Percentiles rank a stretch among this genome's conserved stretches.
phyloP scores from a whole-genome alignment of 768 basidiomycete species.

The Phylloporus sp. region DNA sequence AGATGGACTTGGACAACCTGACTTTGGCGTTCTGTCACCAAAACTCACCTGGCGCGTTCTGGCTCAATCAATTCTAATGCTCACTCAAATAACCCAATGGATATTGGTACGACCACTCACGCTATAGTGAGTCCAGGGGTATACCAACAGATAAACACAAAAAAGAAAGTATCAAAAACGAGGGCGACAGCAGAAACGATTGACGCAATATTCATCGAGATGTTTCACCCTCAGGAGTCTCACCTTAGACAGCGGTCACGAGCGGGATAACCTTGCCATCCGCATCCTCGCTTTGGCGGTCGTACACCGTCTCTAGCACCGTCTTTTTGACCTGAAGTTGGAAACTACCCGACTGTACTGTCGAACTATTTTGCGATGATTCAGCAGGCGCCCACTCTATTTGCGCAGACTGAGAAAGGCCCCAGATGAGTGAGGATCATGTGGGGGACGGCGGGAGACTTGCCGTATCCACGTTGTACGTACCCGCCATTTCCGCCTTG shows the following conservation, averaged over 20 bases:
- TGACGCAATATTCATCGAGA: neutral
- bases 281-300: neutral
- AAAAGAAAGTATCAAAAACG: neutral
- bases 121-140: neutral
- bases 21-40: too few relatives aligned
- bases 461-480: conserved; percentile 27
- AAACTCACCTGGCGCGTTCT: too few relatives aligned
- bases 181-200: neutral
- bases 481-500: neutral
- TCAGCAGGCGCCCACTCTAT: neutral
- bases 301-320: neutral
- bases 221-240: neutral
- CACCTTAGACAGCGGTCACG: neutral
- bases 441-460: neutral
- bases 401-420: neutral
- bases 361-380: neutral
- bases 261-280: conserved; percentile 2
- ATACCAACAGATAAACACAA: too few relatives aligned
- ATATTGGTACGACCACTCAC: too few relatives aligned
- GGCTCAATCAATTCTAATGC: too few relatives aligned
- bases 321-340: conserved; percentile 3
- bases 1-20: too few relatives aligned
- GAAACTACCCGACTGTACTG: neutral
- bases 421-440: neutral
- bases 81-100: neutral